A percentile compares a stretch with the other conserved stretches of the same genome.
These are phyloP conservation scores for Phytophthora pluvialis DNA, from an alignment of 352 stramenopile genomes.

Conservation along the genomic window DNA sequence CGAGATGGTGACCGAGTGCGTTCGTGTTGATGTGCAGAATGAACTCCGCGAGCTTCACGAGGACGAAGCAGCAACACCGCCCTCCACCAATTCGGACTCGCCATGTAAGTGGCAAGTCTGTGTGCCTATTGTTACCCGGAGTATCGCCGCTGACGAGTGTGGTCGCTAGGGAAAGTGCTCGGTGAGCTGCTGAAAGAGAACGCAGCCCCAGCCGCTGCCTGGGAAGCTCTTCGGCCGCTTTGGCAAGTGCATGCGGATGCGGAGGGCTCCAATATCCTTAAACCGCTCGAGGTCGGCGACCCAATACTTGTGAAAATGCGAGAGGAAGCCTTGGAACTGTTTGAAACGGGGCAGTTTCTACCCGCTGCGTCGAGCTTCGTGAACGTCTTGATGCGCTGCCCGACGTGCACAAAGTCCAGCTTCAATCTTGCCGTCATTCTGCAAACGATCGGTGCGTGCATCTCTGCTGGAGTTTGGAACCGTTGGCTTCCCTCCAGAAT, in stretches of 20 bases:
- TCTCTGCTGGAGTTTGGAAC: not conserved
- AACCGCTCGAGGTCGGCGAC: constrained; percentile 20
- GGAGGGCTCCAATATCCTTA: not conserved
- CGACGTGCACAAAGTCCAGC: constrained; percentile 66
- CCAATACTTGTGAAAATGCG: constrained; percentile 50
- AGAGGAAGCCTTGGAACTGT: constrained; percentile 45
- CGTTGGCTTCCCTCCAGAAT: not conserved
- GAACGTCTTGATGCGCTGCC: constrained; percentile 50
- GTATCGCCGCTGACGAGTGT: not conserved
- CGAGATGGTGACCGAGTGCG: not conserved
- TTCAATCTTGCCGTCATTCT: constrained; percentile 85
- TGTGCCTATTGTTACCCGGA: not conserved
- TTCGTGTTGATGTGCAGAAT: constrained; percentile 12
- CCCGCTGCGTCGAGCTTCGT: constrained; percentile 54
- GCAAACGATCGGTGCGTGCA: constrained; percentile 58
- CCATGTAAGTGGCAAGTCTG: constrained; percentile 19
- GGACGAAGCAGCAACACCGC: not conserved
- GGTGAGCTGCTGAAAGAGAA: constrained; percentile 24
- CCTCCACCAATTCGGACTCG: not conserved
- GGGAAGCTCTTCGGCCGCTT: constrained; percentile 27
- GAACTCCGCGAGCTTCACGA: constrained; percentile 19
- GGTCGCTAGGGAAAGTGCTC: constrained; percentile 30
- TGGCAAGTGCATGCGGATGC: constrained; percentile 19
- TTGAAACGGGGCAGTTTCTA: constrained; percentile 64
- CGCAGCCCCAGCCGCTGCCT: constrained; percentile 2